Percentiles rank a stretch among this genome's conserved stretches.
phyloP scores from a whole-genome alignment of 352 stramenopile genomes.

The Pythium coloratum region DNA sequence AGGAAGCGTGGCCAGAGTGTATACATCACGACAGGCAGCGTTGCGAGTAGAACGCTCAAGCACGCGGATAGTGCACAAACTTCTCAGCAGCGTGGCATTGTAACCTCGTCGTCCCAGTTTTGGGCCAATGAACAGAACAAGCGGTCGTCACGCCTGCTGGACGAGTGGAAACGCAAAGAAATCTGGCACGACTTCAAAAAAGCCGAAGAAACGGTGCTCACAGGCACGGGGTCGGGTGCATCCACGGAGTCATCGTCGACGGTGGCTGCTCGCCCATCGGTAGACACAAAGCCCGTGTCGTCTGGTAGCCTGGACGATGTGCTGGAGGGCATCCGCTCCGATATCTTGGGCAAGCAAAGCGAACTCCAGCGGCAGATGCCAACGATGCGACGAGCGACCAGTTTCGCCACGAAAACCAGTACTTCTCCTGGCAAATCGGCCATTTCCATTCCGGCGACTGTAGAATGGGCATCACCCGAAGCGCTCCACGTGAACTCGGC shows the following conservation, averaged over 20 bases:
- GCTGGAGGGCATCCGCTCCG: background rate
- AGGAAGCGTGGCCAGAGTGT: slow-evolving; percentile 14
- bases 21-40: background rate
- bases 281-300: background rate
- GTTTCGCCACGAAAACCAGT: slow-evolving; percentile 7
- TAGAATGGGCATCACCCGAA: background rate
- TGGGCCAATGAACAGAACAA: slow-evolving; percentile 37
- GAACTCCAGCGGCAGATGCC: background rate
- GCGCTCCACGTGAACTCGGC: background rate
- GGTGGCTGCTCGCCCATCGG: background rate
- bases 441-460: background rate
- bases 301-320: slow-evolving; percentile 1
- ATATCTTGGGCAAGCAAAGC: slow-evolving; percentile 2
- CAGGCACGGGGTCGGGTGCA: background rate
- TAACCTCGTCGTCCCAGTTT: slow-evolving; percentile 42
- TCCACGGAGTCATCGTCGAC: background rate
- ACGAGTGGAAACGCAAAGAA: slow-evolving; percentile 73
- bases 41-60: slow-evolving; percentile 1
- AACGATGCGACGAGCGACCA: slow-evolving; percentile 5
- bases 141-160: slow-evolving; percentile 50
- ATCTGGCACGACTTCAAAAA: slow-evolving; percentile 76
- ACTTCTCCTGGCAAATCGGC: background rate
- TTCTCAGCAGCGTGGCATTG: background rate
- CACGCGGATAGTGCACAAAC: background rate
- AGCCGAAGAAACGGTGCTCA: slow-evolving; percentile 50